A percentile compares a stretch with the other conserved stretches of the same genome.
Evolutionary conservation across 2,329 filamentous ascomycete genomes (phyloP).

Genomic region (Penicillium griseofulvum): DNA sequence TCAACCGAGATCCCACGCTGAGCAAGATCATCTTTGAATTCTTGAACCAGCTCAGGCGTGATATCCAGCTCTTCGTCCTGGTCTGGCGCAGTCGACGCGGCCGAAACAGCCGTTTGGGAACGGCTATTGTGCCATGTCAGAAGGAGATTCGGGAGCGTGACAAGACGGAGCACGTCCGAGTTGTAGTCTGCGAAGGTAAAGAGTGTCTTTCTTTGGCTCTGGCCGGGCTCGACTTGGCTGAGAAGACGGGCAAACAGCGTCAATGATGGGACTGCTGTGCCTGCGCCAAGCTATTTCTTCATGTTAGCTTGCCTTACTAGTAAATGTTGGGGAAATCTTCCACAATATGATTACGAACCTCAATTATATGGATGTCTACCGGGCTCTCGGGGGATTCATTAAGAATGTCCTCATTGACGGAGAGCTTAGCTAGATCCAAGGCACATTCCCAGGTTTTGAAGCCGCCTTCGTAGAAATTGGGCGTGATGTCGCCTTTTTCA

Average conservation of each 20-base stretch:
- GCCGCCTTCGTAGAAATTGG: constrained; percentile 64
- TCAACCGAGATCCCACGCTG: constrained; percentile 48
- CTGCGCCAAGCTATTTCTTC: constrained; percentile 55
- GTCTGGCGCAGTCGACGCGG: not conserved
- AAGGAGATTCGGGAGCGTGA: constrained; percentile 61
- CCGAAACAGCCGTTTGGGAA: constrained; percentile 5
- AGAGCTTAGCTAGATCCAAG: constrained; percentile 54
- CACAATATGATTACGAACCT: constrained; percentile 28
- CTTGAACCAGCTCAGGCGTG: constrained; percentile 46
- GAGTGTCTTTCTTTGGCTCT: constrained; percentile 33
- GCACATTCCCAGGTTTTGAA: constrained; percentile 70
- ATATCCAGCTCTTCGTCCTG: constrained; percentile 47
- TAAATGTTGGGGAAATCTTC: not conserved
- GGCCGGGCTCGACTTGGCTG: constrained; percentile 18
- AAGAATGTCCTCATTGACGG: constrained; percentile 19
- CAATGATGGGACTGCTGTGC: constrained; percentile 59
- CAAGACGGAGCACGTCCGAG: constrained; percentile 56
- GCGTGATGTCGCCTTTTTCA: constrained; percentile 56
- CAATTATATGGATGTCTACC: constrained; percentile 41
- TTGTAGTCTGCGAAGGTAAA: constrained; percentile 65
- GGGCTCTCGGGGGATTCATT: constrained; percentile 10
- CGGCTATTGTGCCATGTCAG: constrained; percentile 50
- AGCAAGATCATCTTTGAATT: constrained; percentile 47
- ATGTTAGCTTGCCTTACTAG: not conserved
- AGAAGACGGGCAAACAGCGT: constrained; percentile 55